Conservation (phyloP, 2,329 filamentous ascomycete species). For the Pseudogymnoascus sp. region DNA sequence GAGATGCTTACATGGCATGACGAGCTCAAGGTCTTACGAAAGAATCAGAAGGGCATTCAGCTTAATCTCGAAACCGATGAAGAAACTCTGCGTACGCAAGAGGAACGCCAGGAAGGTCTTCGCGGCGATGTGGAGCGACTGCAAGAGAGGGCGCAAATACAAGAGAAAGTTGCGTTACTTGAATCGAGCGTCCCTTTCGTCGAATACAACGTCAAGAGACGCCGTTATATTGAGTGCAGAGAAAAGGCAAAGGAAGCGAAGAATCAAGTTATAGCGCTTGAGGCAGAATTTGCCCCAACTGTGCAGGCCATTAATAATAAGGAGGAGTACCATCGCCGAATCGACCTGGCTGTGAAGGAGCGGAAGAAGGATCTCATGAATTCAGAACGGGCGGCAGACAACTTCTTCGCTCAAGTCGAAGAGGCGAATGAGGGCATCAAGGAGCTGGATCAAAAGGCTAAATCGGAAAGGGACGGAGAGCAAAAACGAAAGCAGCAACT, state of each 20-base stretch:
- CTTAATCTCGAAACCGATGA: slow-evolving; percentile 49
- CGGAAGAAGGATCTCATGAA: slow-evolving; percentile 47
- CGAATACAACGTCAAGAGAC: slow-evolving; percentile 51
- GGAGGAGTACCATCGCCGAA: slow-evolving; percentile 52
- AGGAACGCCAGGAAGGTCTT: slow-evolving; percentile 64
- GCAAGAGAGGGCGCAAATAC: slow-evolving; percentile 63
- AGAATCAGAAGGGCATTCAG: slow-evolving; percentile 58
- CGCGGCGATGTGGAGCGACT: slow-evolving; percentile 78
- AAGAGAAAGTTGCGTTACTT: slow-evolving; percentile 57
- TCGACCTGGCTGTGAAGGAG: slow-evolving; percentile 48
- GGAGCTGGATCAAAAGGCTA: slow-evolving; percentile 32
- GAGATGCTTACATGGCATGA: slow-evolving; percentile 75
- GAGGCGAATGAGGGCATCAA: slow-evolving; percentile 34
- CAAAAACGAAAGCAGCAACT: slow-evolving; percentile 44
- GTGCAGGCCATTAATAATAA: slow-evolving; percentile 63
- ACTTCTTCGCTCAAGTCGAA: slow-evolving; percentile 34
- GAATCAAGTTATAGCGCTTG: slow-evolving; percentile 50
- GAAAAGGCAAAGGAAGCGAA: slow-evolving; percentile 46
- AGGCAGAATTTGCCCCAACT: slow-evolving; percentile 57
- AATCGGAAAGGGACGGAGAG: slow-evolving; percentile 44
- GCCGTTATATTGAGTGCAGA: slow-evolving; percentile 45
- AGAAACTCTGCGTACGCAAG: slow-evolving; percentile 58
- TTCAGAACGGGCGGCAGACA: slow-evolving; percentile 46
- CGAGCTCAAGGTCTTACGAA: slow-evolving; percentile 62
- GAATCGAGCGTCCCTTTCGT: slow-evolving; percentile 58